Conservation (phyloP, 441 rosid genomes). For the Hura crepitans region DNA sequence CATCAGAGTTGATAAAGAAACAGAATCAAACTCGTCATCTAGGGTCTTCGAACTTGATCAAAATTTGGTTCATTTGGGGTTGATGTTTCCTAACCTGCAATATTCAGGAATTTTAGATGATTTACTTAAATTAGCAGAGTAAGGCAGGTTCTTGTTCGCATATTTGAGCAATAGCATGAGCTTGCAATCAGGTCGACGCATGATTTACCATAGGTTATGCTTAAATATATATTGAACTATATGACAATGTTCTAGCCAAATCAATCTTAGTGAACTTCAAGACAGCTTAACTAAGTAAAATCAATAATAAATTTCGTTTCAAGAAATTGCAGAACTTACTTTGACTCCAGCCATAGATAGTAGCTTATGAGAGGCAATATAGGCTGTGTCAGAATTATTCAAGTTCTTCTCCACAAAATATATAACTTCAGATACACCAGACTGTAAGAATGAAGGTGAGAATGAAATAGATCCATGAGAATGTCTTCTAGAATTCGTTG, state of each 20-base stretch:
- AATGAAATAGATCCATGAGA: slow-evolving; percentile 6
- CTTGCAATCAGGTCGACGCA: not conserved
- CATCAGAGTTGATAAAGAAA: slow-evolving; percentile 11
- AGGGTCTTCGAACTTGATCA: slow-evolving; percentile 61
- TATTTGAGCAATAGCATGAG: not conserved
- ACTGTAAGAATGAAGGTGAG: slow-evolving; percentile 42
- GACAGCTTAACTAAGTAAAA: not conserved
- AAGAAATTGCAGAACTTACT: slow-evolving; percentile 38
- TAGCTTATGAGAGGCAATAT: slow-evolving; percentile 78
- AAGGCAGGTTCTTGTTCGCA: not conserved
- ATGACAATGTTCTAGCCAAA: not conserved
- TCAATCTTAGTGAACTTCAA: not conserved
- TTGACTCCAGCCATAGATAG: slow-evolving; percentile 79
- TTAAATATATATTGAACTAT: not conserved
- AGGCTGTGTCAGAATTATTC: slow-evolving; percentile 43
- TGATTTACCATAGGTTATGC: no score
- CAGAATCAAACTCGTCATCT: slow-evolving; percentile 6
- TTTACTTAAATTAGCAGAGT: not conserved
- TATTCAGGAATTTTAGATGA: not conserved
- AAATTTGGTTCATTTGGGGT: slow-evolving; percentile 58
- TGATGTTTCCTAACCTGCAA: slow-evolving; percentile 73
- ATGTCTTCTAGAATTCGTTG: not conserved
- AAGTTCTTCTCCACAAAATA: slow-evolving; percentile 80
- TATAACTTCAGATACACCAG: slow-evolving; percentile 80
- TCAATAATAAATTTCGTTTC: not conserved